Evolutionary conservation across 192 early-diverging fungal genomes (phyloP).

Genomic region (Physocladia obscura): DNA sequence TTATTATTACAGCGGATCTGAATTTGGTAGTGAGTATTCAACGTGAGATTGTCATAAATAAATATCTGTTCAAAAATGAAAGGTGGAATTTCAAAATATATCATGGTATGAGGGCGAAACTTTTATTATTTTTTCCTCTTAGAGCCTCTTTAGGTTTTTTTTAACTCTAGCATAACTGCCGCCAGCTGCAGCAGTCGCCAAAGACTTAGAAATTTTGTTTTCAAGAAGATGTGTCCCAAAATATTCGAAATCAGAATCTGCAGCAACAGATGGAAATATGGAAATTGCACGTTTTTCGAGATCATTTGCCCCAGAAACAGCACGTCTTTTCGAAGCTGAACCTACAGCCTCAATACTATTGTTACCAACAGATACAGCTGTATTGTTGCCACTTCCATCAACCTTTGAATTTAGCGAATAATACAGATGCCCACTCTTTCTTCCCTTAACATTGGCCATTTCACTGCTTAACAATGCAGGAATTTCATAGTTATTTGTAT

Average conservation of each 20-base stretch:
- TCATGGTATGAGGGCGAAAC: not conserved
- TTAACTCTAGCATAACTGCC: not conserved
- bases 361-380: not conserved
- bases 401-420: not conserved
- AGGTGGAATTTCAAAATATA: not conserved
- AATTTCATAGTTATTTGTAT: no score
- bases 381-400: not conserved
- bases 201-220: no score
- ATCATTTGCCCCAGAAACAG: no score
- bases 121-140: not conserved
- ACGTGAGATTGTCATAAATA: not conserved
- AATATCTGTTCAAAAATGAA: not conserved
- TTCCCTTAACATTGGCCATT: no score
- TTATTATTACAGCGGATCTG: not conserved
- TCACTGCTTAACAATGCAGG: no score
- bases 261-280: no score
- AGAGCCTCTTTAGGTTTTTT: not conserved
- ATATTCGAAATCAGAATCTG: no score
- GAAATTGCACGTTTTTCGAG: no score
- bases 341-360: not conserved
- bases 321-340: not conserved
- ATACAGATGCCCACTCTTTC: not conserved
- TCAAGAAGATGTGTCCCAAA: no score
- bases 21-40: not conserved
- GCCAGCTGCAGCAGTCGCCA: no score